Conservation (phyloP, 164 flowering plant genomes). For the Pachysandra terminalis region DNA sequence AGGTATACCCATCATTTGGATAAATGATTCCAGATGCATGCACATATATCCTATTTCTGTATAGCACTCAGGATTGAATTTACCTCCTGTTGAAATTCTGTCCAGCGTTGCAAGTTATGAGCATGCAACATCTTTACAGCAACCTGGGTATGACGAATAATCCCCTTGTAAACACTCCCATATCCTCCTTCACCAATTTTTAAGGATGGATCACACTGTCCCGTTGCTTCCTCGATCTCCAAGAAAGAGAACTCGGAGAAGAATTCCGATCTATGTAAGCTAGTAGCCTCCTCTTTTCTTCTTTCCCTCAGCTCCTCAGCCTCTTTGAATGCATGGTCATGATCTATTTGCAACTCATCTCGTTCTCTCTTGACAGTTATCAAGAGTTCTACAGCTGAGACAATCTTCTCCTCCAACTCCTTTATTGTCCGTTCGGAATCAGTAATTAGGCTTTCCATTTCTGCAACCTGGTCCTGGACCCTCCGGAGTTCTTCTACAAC, state of each 20-base stretch:
- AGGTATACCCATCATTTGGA: too few relatives aligned
- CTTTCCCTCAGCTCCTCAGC: slow-evolving; percentile 53
- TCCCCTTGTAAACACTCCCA: slow-evolving; percentile 68
- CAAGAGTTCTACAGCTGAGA: slow-evolving; percentile 56
- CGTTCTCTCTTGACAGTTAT: slow-evolving; percentile 42
- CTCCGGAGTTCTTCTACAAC: slow-evolving; percentile 39
- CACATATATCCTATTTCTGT: too few relatives aligned
- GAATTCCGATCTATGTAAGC: slow-evolving; percentile 26
- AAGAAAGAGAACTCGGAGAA: slow-evolving; percentile 54
- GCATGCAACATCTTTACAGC: slow-evolving; percentile 67
- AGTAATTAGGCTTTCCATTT: slow-evolving; percentile 42
- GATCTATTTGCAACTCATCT: slow-evolving; percentile 57
- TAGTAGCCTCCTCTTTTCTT: slow-evolving; percentile 28
- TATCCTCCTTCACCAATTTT: slow-evolving; percentile 88
- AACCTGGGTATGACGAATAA: slow-evolving; percentile 61
- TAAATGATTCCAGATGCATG: too few relatives aligned
- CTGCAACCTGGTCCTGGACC: slow-evolving; percentile 33
- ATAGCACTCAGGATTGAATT: not conserved
- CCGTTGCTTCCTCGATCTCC: slow-evolving; percentile 73
- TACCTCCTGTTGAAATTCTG: slow-evolving; percentile 90
- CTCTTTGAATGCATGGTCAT: slow-evolving; percentile 54
- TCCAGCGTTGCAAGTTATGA: slow-evolving; percentile 57
- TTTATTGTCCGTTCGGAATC: slow-evolving; percentile 29
- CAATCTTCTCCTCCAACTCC: slow-evolving; percentile 61
- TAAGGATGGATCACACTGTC: slow-evolving; percentile 41